Conservation (phyloP, 805 yeast genomes). For the Metschnikowia anglica region DNA sequence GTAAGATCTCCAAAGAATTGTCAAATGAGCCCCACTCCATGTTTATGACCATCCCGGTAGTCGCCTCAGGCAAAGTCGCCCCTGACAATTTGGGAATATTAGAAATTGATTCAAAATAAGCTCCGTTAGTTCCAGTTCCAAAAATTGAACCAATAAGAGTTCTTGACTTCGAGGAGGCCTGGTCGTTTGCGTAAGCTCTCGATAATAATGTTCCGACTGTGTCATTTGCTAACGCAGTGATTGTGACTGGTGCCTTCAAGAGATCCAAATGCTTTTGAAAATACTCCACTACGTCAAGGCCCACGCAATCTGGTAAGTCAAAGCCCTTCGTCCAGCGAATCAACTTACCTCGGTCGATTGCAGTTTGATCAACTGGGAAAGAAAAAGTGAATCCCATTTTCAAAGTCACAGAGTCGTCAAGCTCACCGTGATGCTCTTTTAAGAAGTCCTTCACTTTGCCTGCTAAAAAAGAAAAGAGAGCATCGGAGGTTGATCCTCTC, state of each 20-base stretch:
- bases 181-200: conserved; percentile 73
- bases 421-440: conserved; percentile 59
- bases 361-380: conserved; percentile 87
- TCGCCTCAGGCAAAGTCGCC: conserved; percentile 30
- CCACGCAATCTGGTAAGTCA: conserved; percentile 80
- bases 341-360: conserved; percentile 73
- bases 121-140: conserved; percentile 98
- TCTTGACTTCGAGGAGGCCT: conserved; percentile 61
- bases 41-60: conserved; percentile 74
- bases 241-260: conserved; percentile 59
- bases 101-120: conserved; percentile 76
- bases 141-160: conserved; percentile 88
- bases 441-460: conserved; percentile 65
- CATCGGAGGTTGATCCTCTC: conserved; percentile 61
- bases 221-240: conserved; percentile 91
- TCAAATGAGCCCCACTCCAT: conserved; percentile 99
- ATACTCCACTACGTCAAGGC: conserved; percentile 72
- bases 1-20: conserved; percentile 71
- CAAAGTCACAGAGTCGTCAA: conserved; percentile 34
- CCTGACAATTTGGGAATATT: conserved; percentile 70
- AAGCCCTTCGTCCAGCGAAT: conserved; percentile 98
- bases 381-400: conserved; percentile 92
- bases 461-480: conserved; percentile 75
- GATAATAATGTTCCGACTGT: conserved; percentile 93
- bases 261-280: conserved; percentile 69